Base-by-base conservation (phyloP, 2,329 filamentous ascomycete species). In the Hymenotorrendiella dingleyae region DNA sequence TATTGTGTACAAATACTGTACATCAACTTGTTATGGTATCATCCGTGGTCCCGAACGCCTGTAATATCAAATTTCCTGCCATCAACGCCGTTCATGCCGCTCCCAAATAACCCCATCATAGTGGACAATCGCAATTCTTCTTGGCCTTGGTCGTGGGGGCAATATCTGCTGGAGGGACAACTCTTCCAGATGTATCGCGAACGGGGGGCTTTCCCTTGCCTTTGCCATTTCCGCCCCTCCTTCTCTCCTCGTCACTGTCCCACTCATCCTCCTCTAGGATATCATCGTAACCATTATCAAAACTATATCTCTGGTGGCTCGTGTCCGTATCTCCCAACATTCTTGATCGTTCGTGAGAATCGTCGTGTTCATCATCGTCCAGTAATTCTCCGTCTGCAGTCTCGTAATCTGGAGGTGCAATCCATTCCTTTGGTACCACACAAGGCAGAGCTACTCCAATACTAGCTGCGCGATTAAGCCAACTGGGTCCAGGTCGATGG, bases 401-500 rank as follows among this genome's bases (percentile, higher is more conserved):
- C 46, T 86, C 83, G 57, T 79, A 82, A 54, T 89, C 86, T 2
- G 86, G 86, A 37, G 86, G 82, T 34, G 82, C 77, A 49, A 93
- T 78, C 86, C 86, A 93, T 58, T 90, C 86, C 47, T 75, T 74
- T 10, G 87, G 87, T 35, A 94, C 86, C 16, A 94, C 75, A 61
- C 87, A 94, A 11, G 87, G 87, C 26, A 94, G 64, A 10, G 84
- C 84, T 39, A 90, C 75, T 28, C 87, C 87, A 49, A 94, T 86
- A 54, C 77, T 83, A n/a, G 87, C 87, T 1, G 87, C 87, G 42
- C 87, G 77, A 58, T 94, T 94, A 41, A 94, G 67, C 84, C 86
- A 94, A 14, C 64, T 66, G 0, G 87, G 87, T 0, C 84, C 84
- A 1, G 79, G 68, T 34, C 77, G 74, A 5, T 81, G 78, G 2